These are phyloP conservation scores for Lactarius quietus DNA, from an alignment of 768 basidiomycete species.

Conservation along the genomic window DNA sequence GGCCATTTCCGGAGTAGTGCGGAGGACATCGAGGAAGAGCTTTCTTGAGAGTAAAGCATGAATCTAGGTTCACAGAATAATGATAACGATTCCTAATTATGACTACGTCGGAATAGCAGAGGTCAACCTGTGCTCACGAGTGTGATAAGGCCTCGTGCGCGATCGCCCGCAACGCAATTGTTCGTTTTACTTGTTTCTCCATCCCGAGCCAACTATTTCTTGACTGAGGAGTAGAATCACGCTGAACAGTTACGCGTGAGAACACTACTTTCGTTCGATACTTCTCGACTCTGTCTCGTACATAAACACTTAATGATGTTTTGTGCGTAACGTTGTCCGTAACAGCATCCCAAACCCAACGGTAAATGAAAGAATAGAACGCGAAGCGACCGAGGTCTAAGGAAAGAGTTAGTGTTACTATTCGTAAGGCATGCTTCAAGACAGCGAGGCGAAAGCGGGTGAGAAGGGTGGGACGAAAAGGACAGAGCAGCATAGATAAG, in stretches of 20 bases:
- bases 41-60: not conserved
- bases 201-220: too few relatives aligned
- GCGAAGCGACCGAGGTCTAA: slow-evolving; percentile 11
- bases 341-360: slow-evolving; percentile 12
- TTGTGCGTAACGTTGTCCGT: slow-evolving; percentile 12
- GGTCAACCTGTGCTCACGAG: too few relatives aligned
- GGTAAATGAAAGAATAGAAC: not conserved
- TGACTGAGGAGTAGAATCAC: too few relatives aligned
- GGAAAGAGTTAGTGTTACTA: not conserved
- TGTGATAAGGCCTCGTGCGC: too few relatives aligned
- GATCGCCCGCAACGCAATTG: too few relatives aligned
- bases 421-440: slow-evolving; percentile 10
- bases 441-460: not conserved
- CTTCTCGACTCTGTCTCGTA: too few relatives aligned
- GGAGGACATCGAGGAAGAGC: too few relatives aligned
- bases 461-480: not conserved
- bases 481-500: slow-evolving; percentile 10
- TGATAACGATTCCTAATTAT: not conserved
- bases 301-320: too few relatives aligned
- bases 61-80: not conserved
- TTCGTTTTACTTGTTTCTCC: too few relatives aligned
- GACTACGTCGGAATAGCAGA: too few relatives aligned
- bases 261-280: too few relatives aligned
- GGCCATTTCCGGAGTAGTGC: not conserved
- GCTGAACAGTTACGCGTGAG: too few relatives aligned